Conservation (phyloP, 345 rosid species). For the Schrenkiella parvula region DNA sequence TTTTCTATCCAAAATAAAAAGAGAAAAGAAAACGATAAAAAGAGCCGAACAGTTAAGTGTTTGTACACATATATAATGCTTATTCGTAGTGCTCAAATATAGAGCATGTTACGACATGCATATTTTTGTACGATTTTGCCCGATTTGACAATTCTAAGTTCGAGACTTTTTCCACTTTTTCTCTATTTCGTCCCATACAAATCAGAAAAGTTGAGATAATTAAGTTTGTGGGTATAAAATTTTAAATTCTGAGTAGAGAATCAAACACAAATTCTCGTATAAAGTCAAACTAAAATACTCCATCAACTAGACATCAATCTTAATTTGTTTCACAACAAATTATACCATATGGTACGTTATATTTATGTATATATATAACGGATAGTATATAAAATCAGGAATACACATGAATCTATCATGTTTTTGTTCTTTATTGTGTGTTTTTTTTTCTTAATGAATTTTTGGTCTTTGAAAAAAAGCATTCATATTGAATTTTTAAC, state of each 20-base stretch:
- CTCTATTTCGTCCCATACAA: background rate
- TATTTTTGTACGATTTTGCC: slow-evolving; percentile 22
- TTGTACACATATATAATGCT: slow-evolving; percentile 6
- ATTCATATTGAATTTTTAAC: background rate
- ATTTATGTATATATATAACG: background rate
- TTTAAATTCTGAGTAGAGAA: background rate
- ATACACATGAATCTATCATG: background rate
- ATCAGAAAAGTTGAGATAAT: background rate
- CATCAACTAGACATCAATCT: background rate
- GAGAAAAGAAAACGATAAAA: background rate
- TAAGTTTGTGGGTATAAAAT: background rate
- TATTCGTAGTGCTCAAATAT: slow-evolving; percentile 14
- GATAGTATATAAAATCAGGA: background rate
- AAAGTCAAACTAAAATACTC: background rate
- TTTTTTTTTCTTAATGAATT: background rate
- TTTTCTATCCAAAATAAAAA: background rate
- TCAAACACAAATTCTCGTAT: background rate
- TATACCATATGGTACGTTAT: background rate
- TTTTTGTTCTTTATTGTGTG: background rate
- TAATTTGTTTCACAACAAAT: background rate
- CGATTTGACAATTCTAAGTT: slow-evolving; percentile 24
- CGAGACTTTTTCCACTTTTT: background rate
- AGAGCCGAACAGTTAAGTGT: slow-evolving; percentile 16
- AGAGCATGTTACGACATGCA: slow-evolving; percentile 15
- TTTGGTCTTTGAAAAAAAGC: background rate